phyloP scores from a whole-genome alignment of 768 basidiomycete genomes.

The Pholiota microspora region DNA sequence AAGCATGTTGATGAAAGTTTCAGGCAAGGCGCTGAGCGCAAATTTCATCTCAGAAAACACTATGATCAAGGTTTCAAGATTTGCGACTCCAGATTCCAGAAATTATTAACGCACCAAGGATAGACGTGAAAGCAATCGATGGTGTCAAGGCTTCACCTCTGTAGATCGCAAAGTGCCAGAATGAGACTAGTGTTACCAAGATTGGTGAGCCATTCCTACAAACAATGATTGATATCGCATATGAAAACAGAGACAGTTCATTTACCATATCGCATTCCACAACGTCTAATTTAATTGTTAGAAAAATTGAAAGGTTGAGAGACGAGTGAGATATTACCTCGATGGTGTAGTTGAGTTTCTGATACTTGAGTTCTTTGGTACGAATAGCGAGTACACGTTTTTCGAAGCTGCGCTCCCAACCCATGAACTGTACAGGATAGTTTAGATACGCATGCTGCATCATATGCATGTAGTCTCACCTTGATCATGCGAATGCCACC shows the following conservation, averaged over 20 bases:
- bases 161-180: slow-evolving; percentile 74
- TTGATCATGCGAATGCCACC: slow-evolving; percentile 93
- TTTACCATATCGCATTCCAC: slow-evolving; percentile 48
- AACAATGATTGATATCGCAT: neutral
- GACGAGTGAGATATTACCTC: slow-evolving; percentile 44
- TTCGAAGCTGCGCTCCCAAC: slow-evolving; percentile 90
- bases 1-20: slow-evolving; percentile 87
- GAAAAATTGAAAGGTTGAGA: neutral
- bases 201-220: slow-evolving; percentile 65
- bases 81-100: neutral
- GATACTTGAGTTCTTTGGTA: slow-evolving; percentile 79
- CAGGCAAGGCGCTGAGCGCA: slow-evolving; percentile 83
- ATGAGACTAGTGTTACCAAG: slow-evolving; percentile 57
- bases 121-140: slow-evolving; percentile 73
- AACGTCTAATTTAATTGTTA: slow-evolving; percentile 28
- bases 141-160: slow-evolving; percentile 71
- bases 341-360: slow-evolving; percentile 83
- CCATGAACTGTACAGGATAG: slow-evolving; percentile 69
- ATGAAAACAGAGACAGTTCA: no score
- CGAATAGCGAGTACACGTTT: slow-evolving; percentile 67
- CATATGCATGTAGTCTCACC: slow-evolving; percentile 22
- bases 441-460: neutral
- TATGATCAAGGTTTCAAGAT: slow-evolving; percentile 17
- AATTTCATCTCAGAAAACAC: slow-evolving; percentile 90
- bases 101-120: slow-evolving; percentile 1